Base-by-base conservation (phyloP, 768 basidiomycete genomes). In the Boletus subparvulus region DNA sequence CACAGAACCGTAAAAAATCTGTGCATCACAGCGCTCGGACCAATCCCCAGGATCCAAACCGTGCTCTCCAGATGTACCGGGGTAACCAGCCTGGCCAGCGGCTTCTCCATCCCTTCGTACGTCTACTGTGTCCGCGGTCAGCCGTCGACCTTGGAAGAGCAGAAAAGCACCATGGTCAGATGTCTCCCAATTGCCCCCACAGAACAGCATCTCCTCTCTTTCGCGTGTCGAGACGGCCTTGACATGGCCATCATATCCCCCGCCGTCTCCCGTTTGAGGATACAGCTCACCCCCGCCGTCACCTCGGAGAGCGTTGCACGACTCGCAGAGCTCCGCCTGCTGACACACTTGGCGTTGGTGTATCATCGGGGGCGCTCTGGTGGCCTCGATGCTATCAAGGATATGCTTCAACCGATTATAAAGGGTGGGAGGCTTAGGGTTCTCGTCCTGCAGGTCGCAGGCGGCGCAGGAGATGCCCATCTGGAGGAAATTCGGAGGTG, bases 221-320 rank as follows among this genome's bases (percentile, higher is more conserved):
- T 71, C 3, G 61, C 74, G 6, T 73, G 74, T 51, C 69, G 74
- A 17, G 54, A 44, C 35, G 72, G 74, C 3, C 21, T 21, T 21
- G 21, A 21, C 21, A 21, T 21, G 21, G 21, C 21, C 21, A 21
- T 21, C 21, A 21, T 21, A 21, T 21, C 21, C 21, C 21, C 21
- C 21, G 21, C 21, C 21, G 69, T 74, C 36, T 73, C 74, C 2
- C 74, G 65, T 52, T 64, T 75, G 24, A 71, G 75, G 54, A 59
- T 73, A 12, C 70, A 74, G 52, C 59, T 73, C 43, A 63, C 72
- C 36, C 21, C 21, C 21, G 21, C 21, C 21, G 21, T 21, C 21
- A 57, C 64, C 26, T 28, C 43, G 3, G 42, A 51, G 28, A 55
- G 37, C 37, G 6, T 65, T 7, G 50, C 47, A 13, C 56, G 42